Percentiles rank a stretch among this genome's conserved stretches.
phyloP scores from a whole-genome alignment of 345 rosid genomes.

The Rhodamnia argentea region DNA sequence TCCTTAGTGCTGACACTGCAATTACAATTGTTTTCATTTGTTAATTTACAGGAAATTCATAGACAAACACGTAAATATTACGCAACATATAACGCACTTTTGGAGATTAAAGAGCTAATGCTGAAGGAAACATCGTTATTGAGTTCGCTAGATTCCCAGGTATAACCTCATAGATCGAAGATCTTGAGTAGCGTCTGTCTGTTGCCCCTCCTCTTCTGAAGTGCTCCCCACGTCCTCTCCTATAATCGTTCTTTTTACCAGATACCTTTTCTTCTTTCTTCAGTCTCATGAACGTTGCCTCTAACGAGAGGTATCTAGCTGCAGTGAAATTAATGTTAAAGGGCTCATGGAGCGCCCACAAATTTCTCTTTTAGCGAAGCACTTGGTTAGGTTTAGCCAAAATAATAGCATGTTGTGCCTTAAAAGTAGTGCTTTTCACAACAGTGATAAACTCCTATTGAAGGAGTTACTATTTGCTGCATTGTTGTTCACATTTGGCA shows the following conservation, averaged over 20 bases:
- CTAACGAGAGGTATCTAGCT: not conserved
- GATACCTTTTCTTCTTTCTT: not conserved
- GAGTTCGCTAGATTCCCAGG: slow-evolving; percentile 81
- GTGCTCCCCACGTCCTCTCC: not conserved
- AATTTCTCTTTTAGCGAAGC: not conserved
- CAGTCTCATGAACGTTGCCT: not conserved
- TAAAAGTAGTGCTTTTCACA: not conserved
- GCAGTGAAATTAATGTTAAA: not conserved
- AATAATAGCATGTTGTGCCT: not conserved
- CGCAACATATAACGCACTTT: slow-evolving; percentile 75
- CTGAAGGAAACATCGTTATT: slow-evolving; percentile 74
- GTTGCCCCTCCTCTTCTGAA: not conserved
- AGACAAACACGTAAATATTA: slow-evolving; percentile 66
- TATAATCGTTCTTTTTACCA: not conserved
- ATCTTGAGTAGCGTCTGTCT: not conserved
- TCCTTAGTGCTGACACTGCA: not conserved
- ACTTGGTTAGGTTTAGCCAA: not conserved
- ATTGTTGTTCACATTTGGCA: not conserved
- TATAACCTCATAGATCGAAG: not conserved
- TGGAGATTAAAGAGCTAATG: slow-evolving; percentile 81
- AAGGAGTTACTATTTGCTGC: not conserved
- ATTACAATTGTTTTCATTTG: slow-evolving; percentile 3
- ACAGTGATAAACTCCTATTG: not conserved
- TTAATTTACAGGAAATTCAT: slow-evolving; percentile 53
- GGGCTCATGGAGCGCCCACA: not conserved